Percentiles rank a stretch among this genome's conserved stretches.
Evolutionary conservation across 352 stramenopile species (phyloP).

Genomic region (Globisporangium lucens): DNA sequence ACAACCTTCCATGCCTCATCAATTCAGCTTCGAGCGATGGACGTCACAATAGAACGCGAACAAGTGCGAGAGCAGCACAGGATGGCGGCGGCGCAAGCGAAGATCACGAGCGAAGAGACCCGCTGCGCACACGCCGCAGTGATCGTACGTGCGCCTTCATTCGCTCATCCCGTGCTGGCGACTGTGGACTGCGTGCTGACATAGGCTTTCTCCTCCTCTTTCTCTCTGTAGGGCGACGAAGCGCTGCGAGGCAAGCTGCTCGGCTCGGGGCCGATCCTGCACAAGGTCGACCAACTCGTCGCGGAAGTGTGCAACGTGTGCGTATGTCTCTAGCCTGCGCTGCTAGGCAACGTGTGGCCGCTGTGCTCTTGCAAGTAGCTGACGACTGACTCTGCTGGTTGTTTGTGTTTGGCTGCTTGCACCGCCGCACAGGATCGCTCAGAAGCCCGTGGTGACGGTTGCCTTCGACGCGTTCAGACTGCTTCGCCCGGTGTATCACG

Average conservation of each 20-base stretch:
- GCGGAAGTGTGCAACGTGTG: constrained; percentile 27
- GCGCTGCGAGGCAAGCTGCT: constrained; percentile 45
- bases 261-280: constrained; percentile 45
- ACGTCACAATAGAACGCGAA: not conserved
- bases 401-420: not conserved
- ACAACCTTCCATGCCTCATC: not conserved
- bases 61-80: not conserved
- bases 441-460: constrained; percentile 32
- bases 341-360: no score
- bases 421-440: constrained; percentile 22
- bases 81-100: constrained; percentile 4
- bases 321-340: not conserved
- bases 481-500: constrained; percentile 35
- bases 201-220: not conserved
- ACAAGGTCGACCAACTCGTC: constrained; percentile 45
- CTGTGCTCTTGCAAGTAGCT: not conserved
- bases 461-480: constrained; percentile 45
- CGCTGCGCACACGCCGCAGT: constrained; percentile 26
- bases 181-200: not conserved
- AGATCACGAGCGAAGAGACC: constrained; percentile 27
- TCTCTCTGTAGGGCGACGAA: constrained; percentile 34
- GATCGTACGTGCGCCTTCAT: constrained; percentile 15
- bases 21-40: not conserved
- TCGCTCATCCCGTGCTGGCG: not conserved
- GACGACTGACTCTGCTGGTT: not conserved